phyloP scores from a whole-genome alignment of 495 filamentous ascomycete species.

The Aspergillus funiculosus region DNA sequence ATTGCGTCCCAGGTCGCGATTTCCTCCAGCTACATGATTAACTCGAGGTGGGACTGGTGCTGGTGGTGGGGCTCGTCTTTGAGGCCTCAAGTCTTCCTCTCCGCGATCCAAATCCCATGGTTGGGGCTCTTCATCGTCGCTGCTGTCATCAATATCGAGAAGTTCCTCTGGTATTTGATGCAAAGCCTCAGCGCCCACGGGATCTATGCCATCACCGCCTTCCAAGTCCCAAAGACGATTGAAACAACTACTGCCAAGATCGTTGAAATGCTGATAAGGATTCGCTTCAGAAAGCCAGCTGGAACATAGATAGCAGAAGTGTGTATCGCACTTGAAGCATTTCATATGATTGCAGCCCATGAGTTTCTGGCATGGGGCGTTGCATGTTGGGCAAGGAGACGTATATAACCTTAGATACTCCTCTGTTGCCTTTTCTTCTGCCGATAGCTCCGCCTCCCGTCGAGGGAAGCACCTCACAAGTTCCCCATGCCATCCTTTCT shows the following conservation, averaged over 20 bases:
- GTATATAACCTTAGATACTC: conserved; percentile 77
- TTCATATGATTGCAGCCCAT: conserved; percentile 98
- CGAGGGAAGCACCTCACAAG: conserved; percentile 58
- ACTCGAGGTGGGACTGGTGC: conserved; percentile 38
- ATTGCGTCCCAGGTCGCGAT: conserved; percentile 26
- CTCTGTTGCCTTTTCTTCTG: conserved; percentile 76
- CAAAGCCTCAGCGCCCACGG: conserved; percentile 39
- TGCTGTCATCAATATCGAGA: conserved; percentile 36
- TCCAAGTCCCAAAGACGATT: conserved; percentile 88
- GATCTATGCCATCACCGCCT: conserved; percentile 62
- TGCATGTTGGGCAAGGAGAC: conserved; percentile 85
- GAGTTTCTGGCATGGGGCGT: conserved; percentile 77
- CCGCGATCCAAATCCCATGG: conserved; percentile 30
- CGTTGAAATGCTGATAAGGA: conserved; percentile 87
- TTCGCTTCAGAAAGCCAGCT: conserved; percentile 74
- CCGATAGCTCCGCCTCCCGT: conserved; percentile 59
- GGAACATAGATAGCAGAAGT: conserved; percentile 95
- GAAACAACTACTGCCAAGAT: conserved; percentile 58
- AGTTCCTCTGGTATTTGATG: conserved; percentile 38
- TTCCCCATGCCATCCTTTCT: conserved; percentile 85
- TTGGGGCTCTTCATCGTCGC: conserved; percentile 26
- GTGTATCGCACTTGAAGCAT: conserved; percentile 80
- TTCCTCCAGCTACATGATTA: conserved; percentile 22
- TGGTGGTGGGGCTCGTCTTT: conserved; percentile 37
- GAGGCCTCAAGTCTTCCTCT: conserved; percentile 23